Percentiles rank a stretch among this genome's conserved stretches.
phyloP scores from a whole-genome alignment of 768 basidiomycete genomes.

The Termitomyces sp. region DNA sequence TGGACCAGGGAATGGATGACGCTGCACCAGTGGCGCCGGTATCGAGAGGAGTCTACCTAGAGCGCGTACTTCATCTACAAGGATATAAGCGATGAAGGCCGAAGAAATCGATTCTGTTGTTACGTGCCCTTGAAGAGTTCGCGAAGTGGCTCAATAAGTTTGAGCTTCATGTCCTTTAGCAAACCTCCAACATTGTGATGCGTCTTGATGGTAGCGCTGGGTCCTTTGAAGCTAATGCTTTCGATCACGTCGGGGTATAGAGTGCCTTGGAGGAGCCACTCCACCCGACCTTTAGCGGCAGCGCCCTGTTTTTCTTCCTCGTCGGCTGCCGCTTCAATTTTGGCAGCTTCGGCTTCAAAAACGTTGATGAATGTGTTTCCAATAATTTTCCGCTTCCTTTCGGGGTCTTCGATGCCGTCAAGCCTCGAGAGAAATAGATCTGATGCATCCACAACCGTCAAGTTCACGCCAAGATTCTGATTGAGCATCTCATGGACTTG shows the following conservation, averaged over 20 bases:
- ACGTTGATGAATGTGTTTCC: conserved; percentile 99
- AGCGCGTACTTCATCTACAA: conserved; percentile 87
- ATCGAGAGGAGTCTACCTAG: conserved; percentile 89
- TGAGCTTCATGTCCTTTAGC: conserved; percentile 96
- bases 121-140: conserved; percentile 94
- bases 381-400: conserved; percentile 95
- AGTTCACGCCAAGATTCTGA: conserved; percentile 89
- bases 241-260: conserved; percentile 99
- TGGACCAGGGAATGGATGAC: conserved; percentile 98
- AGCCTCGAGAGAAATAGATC: conserved; percentile 86
- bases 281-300: conserved; percentile 82
- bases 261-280: conserved; percentile 97
- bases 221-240: conserved; percentile 98
- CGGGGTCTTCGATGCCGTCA: conserved; percentile 92
- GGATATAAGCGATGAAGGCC: conserved; percentile 3
- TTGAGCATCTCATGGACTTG: conserved; percentile 94
- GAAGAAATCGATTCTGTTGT: background rate
- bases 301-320: conserved; percentile 64
- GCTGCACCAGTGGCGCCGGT: conserved; percentile 87
- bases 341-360: conserved; percentile 90
- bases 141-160: conserved; percentile 94
- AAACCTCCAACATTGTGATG: conserved; percentile 99
- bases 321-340: conserved; percentile 79
- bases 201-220: conserved; percentile 98
- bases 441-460: conserved; percentile 94